Evolutionary conservation across 2,329 filamentous ascomycete species (phyloP).

Genomic region (Aspergillus intermedius): DNA sequence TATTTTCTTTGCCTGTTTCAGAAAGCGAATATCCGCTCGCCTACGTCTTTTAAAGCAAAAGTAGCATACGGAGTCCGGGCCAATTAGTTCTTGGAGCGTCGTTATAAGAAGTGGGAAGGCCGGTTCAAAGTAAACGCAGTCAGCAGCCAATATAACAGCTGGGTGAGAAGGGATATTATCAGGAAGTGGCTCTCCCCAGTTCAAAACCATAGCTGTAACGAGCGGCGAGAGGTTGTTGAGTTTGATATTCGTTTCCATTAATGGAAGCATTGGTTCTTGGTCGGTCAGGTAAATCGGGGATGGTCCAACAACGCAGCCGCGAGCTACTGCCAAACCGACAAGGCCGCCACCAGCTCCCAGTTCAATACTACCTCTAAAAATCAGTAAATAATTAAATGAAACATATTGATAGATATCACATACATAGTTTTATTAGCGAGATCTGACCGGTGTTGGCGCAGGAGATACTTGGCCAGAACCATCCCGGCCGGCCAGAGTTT

Average conservation of each 20-base stretch:
- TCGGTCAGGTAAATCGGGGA: conserved; percentile 72
- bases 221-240: conserved; percentile 64
- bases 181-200: conserved; percentile 58
- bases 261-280: conserved; percentile 71
- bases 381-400: conserved; percentile 5
- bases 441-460: conserved; percentile 62
- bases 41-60: conserved; percentile 96
- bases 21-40: conserved; percentile 68
- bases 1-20: conserved; percentile 62
- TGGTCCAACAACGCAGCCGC: conserved; percentile 47
- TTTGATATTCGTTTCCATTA: conserved; percentile 83
- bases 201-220: conserved; percentile 64
- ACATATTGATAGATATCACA: conserved; percentile 32
- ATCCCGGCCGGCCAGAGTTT: conserved; percentile 93
- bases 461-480: conserved; percentile 77
- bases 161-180: conserved; percentile 47
- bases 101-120: conserved; percentile 80
- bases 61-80: conserved; percentile 59
- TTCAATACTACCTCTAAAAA: conserved; percentile 60
- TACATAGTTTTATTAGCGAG: conserved; percentile 67
- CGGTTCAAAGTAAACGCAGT: conserved; percentile 96
- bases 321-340: conserved; percentile 60
- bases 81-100: conserved; percentile 69
- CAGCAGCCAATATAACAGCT: conserved; percentile 82
- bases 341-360: conserved; percentile 87